Base-by-base conservation (phyloP, 257 asterid species). In the Penstemon eatonii region DNA sequence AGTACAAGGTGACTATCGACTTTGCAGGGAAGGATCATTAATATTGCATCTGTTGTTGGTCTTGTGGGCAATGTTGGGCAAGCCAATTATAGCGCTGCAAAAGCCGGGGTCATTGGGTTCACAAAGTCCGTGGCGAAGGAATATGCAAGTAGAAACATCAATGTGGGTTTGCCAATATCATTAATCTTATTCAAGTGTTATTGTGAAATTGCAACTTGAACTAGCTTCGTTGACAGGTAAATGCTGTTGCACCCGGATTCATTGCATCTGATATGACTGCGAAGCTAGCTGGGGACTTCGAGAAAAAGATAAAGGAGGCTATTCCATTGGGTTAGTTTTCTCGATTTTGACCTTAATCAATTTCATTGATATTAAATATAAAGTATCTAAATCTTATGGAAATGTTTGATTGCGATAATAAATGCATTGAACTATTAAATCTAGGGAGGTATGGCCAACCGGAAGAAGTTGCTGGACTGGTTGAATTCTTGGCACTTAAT, bases 221-320 rank as follows among this genome's bases (percentile, higher is more conserved):
- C 62, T 73, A 51, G 73, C 54, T 73, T 58, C 61, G 5, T 72
- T 63, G 54, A 44, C 81, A 91, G 97, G 96, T 89, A 61, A 94
- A 91, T 83, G 97, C 96, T 13, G 81, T 94, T 67, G 97, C 99
- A 77, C 99, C 96, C 44, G 99, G 99, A 65, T 91, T 94, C 82
- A 89, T 91, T 71, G 95, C 95, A 12, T 94, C 96, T 63, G 96
- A 89, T 73, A 87, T 91, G 97, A 89, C 99, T 64, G 74, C 96
- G 69, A 82, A 86, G 84, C 96, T 91, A 59, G 89, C 87, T 65
- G 74, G 42, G 9, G 96, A 91, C 66, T 84, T 87, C 42, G 95
- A 87, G 87, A 89, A 91, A 74, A 89, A 87, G 89, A 77, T 89
- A 63, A 62, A 87, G 89, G 90, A 83, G 60, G 84, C 85, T 59